Evolutionary conservation across 2,329 filamentous ascomycete genomes (phyloP), one percentile per base, ranked within the genome.

Genomic region (Verticillium zaregamsianum): DNA sequence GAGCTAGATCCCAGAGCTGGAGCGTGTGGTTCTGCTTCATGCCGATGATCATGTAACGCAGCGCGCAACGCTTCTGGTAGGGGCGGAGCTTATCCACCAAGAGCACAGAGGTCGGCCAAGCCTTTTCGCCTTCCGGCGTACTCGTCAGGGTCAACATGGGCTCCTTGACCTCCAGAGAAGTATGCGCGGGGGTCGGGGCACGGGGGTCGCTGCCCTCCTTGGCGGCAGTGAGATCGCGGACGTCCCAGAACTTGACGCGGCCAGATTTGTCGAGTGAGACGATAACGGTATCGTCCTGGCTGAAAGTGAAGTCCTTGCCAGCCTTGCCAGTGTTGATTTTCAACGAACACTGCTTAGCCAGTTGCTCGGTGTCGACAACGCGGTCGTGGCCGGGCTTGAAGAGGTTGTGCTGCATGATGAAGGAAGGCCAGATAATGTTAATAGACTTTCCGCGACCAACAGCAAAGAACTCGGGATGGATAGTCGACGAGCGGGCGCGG

Each of bases 21-120:
- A 99, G 86, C 61, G 94, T 96, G 79, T 99, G 95, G 77, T 99
- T 99, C 76, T 99, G 95, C 80, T 98, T 97, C 86, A 98, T 92
- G 70, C 95, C 95, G 65, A 99, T 92, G 73, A 99, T 89, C 80
- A 99, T 90, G 79, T 99, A 99, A 64, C 95, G 88, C 65, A 97
- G 83, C 57, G 96, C 93, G 71, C 91, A 90, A 63, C 91, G 90
- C 79, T 95, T 97, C 78, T 89, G 86, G 77, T 96, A 97, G 55
- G 95, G 93, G 65, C 93, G 91, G 76, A 93, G 88, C 82, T 98
- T 99, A 79, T 99, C 95, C 68, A 99, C 88, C 76, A 99, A 90
- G 74, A 97, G 85, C 62, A 99, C 92, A 28, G 95, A 98, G 3
- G 94, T 98, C 7, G 96, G 94, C 89, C 93, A 97, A 5, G 93